Conservation (phyloP, 2,329 filamentous ascomycete species). For the Talaromyces amestolkiae region DNA sequence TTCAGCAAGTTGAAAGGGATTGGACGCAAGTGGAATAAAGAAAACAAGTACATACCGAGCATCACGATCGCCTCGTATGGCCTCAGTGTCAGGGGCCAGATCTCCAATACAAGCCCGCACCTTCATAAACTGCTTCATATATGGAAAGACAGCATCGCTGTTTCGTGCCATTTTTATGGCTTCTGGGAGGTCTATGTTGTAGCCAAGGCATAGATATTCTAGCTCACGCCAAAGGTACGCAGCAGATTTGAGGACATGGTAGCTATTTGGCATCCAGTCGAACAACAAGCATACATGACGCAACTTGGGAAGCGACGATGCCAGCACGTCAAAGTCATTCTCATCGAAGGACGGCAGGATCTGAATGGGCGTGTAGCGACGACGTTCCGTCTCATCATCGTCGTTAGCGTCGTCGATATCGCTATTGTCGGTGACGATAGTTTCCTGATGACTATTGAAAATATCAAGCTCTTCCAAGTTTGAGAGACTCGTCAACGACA, state of each 20-base stretch:
- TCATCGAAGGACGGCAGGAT: conserved; percentile 1
- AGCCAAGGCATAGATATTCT: conserved; percentile 11
- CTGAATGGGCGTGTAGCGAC: not conserved
- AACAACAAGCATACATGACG: conserved; percentile 10
- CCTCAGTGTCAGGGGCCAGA: not conserved
- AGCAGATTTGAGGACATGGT: conserved; percentile 4
- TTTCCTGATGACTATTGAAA: not conserved
- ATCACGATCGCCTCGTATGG: not conserved
- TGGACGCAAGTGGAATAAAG: not conserved
- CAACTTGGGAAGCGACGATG: conserved; percentile 7
- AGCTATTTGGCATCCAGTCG: conserved; percentile 7
- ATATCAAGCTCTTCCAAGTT: conserved; percentile 11
- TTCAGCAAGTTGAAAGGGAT: not conserved
- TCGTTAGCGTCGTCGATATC: not conserved
- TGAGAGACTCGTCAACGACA: not conserved
- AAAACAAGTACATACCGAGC: not conserved
- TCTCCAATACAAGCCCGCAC: not conserved
- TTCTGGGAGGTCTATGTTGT: conserved; percentile 9
- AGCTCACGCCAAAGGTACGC: conserved; percentile 1
- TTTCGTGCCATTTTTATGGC: not conserved
- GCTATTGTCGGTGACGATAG: not conserved
- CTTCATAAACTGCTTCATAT: not conserved
- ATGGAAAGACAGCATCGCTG: not conserved
- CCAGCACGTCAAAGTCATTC: conserved; percentile 6
- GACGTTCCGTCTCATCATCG: not conserved